Evolutionary conservation across 2,329 filamentous ascomycete genomes (phyloP), one percentile per base, ranked within the genome.

Genomic region (Penicillium sp.): DNA sequence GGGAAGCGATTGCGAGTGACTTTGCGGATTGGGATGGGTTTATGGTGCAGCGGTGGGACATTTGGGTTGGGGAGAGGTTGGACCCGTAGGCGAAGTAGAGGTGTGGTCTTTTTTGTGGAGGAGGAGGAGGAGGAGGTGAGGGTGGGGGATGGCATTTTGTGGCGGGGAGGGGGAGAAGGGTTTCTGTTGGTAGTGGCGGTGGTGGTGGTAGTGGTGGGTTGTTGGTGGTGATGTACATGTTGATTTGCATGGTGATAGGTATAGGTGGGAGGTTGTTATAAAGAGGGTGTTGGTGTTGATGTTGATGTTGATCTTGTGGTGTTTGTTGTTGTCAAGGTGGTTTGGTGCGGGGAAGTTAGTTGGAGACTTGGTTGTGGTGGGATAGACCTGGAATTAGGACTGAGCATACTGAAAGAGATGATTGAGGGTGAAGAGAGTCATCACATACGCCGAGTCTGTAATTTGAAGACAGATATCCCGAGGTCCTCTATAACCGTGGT

Each of bases 71-170:
- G 4, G 79, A 80, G 30, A 81, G 76, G 59, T 81, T 81, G 45
- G 78, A 80, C 55, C 79, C 79, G 61, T 78, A 81, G 56, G 79
- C 78, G 61, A 81, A 80, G 66, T 81, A 80, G 66, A 79, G 74
- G 37, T 75, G 70, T 59, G 69, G 70, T 15, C 35, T 13, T 56
- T 69, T 70, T 53, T 30, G 19, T 59, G 56, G 40, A 58, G 44
- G 49, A 65, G 59, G 49, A 59, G 56, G 40, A 58, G 44, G 49
- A 65, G 59, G 49, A 55, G 64, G 47, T 47, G 51, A 42, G 26
- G 47, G 56, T 74, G 69, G 72, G 70, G 67, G 28, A 24, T 51
- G 24, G 37, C 44, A 59, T 5, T n/a, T 38, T 19, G 38, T 49
- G 44, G 50, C 37, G 35, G 28, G 24, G 42, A 50, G 26, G 2